Base-by-base conservation (phyloP, 2,329 filamentous ascomycete genomes). In the Knoxdaviesia capensis region DNA sequence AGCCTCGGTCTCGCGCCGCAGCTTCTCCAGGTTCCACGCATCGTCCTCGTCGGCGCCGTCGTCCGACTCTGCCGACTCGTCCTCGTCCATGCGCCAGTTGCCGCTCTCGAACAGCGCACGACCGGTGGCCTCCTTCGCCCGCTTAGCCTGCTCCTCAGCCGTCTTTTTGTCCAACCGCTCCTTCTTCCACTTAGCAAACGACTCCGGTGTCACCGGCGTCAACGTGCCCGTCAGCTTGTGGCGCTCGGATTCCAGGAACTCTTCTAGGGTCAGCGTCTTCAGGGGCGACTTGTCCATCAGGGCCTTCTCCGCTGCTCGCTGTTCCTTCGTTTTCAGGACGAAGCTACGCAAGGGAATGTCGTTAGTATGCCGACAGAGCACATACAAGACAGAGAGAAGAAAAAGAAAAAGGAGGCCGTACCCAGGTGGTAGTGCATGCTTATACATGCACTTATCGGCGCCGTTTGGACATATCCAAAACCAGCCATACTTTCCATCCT, bases 401-500 rank as follows among this genome's bases (percentile, higher is more conserved):
- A 46, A 42, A 5, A 42, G 36, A 34, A 32, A 36, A 74, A 20
- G 20, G 20, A 2, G 20, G 20, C 20, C 81, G 55, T 74, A 92
- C 83, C 90, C 90, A 54, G 87, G 82, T 52, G 92, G 90, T 53
- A 98, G 69, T 54, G 82, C 86, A 60, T 98, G 90, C 63, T 82
- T 87, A 59, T 98, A 98, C 80, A 90, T 96, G 80, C 90, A 98
- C 62, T 94, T 84, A 57, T 98, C 81, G 48, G 83, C 88, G 49
- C 86, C 87, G 55, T 96, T 96, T 39, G 90, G 90, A 71, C 90
- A 98, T 45, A 77, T 70, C 90, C 90, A 98, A 64, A 98, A 96
- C 90, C 90, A 98, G 48, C 90, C 90, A 54, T 98, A 98, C 62
- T 96, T 98, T 53, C 86, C 83, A 56, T 98, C 90, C 63, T 98